Evolutionary conservation across 371 early-diverging fungal species (phyloP).

Genomic region (Lichtheimia ornata): DNA sequence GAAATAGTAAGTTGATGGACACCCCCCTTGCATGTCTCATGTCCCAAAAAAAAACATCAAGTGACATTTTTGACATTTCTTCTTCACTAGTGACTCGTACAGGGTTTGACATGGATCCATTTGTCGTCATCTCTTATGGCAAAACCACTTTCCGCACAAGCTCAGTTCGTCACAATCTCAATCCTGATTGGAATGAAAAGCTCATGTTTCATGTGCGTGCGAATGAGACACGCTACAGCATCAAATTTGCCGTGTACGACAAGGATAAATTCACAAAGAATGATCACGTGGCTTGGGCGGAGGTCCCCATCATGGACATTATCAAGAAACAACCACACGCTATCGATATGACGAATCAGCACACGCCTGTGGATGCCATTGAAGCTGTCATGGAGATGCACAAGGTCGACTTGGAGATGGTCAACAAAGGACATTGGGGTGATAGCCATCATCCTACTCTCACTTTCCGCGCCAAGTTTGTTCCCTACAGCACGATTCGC

Average conservation of each 20-base stretch:
- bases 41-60: background rate
- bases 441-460: slow-evolving; percentile 44
- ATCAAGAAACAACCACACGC: slow-evolving; percentile 22
- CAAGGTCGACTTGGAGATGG: slow-evolving; percentile 40
- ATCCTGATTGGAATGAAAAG: slow-evolving; percentile 74
- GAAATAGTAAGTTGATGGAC: slow-evolving; percentile 36
- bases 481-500: slow-evolving; percentile 66
- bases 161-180: slow-evolving; percentile 63
- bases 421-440: slow-evolving; percentile 38
- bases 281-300: slow-evolving; percentile 67
- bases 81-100: slow-evolving; percentile 48
- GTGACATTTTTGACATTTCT: background rate
- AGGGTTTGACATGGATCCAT: slow-evolving; percentile 85
- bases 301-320: slow-evolving; percentile 44
- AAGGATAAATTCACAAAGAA: slow-evolving; percentile 77
- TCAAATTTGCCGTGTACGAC: slow-evolving; percentile 77
- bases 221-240: slow-evolving; percentile 54
- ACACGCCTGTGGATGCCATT: slow-evolving; percentile 27
- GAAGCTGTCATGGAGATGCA: slow-evolving; percentile 50
- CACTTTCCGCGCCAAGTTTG: slow-evolving; percentile 61
- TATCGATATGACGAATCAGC: slow-evolving; percentile 2
- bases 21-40: background rate
- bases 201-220: slow-evolving; percentile 68
- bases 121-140: slow-evolving; percentile 76
- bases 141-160: slow-evolving; percentile 71